Evolutionary conservation across 345 rosid genomes (phyloP), one percentile per base, ranked within the genome.

Genomic region (Sonneratia caseolaris): DNA sequence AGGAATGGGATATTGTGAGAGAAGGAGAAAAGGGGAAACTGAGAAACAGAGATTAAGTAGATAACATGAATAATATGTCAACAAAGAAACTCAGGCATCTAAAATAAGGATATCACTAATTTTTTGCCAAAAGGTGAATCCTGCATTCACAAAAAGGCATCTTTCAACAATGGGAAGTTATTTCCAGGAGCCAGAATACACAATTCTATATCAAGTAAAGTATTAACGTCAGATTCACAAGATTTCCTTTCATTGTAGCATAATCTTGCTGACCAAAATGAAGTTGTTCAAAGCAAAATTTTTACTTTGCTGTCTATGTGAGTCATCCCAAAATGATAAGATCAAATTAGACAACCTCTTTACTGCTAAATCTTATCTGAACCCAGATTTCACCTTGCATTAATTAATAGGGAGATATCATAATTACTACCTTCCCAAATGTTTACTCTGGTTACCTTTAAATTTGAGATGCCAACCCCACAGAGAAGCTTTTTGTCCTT

Each of bases 191-290:
- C 42, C 68, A 40, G 8, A 18, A 32, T 21, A 70, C 21, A 53
- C 35, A 16, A 37, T 57, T 37, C 72, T 70, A 70, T 35, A 70
- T 70, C 47, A 16, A 37, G 72, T 22, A 51, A 70, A 70, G 24
- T 12, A 70, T 24, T 70, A 70, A 56, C 73, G 22, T 37, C 49
- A 22, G 55, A 64, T 42, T 15, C 64, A 32, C 45, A 42, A 4
- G 21, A 59, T 70, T 79, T 55, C 48, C 62, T 32, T 67, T 43
- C 22, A 68, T 71, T 72, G 71, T 81, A 79, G 71, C 70, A 73
- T 55, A 74, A 47, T 2, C 24, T 21, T 40, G 5, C 8, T 22
- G 36, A 0, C 64, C 22, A 59, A 59, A 1, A 21, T 59, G 36
- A 59, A 59, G 21, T 53, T 36, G 22, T n/a, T 59, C 35, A 22